phyloP scores from a whole-genome alignment of 75 land plant genomes.

The Larix kaempferi region DNA sequence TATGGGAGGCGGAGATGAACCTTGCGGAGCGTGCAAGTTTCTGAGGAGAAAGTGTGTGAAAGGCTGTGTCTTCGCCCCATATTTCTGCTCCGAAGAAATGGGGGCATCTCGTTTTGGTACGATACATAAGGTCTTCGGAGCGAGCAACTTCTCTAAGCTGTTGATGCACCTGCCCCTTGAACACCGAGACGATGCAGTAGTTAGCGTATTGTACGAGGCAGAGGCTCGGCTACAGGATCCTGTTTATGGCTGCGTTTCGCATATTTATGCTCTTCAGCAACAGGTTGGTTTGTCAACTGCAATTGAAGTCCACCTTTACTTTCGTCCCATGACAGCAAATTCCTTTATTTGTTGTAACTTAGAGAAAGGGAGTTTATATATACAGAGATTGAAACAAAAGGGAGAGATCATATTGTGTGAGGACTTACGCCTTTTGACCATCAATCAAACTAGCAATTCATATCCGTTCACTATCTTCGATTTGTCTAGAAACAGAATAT shows the following conservation, averaged over 20 bases:
- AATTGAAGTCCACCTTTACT: not conserved
- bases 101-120: constrained; percentile 48
- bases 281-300: constrained; percentile 20
- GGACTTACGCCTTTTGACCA: too few species aligned
- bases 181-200: constrained; percentile 38
- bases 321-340: not conserved
- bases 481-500: too few species aligned
- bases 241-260: constrained; percentile 47
- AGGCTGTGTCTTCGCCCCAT: constrained; percentile 43
- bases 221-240: constrained; percentile 50
- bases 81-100: constrained; percentile 38
- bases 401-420: too few species aligned
- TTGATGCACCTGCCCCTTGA: constrained; percentile 25
- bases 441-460: too few species aligned
- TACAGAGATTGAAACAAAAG: too few species aligned
- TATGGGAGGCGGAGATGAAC: constrained; percentile 1
- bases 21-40: constrained; percentile 54
- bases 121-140: constrained; percentile 51
- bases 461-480: too few species aligned
- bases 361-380: too few species aligned
- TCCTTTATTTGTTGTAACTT: too few species aligned
- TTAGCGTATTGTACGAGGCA: constrained; percentile 46
- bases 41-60: constrained; percentile 41
- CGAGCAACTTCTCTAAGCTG: constrained; percentile 52
- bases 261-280: constrained; percentile 41